Base-by-base conservation (phyloP, 2,329 filamentous ascomycete genomes). In the Aspergillus luchuensis region DNA sequence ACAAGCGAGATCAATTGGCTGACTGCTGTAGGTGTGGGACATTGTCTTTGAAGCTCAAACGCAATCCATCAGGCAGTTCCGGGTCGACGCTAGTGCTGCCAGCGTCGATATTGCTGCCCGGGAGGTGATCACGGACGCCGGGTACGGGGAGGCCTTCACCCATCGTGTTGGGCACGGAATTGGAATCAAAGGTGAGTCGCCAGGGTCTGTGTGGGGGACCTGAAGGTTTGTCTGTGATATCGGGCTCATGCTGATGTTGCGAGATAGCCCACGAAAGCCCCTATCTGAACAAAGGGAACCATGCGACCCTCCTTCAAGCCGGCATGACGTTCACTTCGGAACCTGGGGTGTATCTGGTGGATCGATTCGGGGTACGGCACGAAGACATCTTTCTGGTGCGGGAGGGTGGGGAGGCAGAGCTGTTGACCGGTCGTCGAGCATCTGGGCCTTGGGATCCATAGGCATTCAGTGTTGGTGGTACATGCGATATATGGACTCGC, bases 261-360 rank as follows among this genome's bases (percentile, higher is more conserved):
- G 5, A 11, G 23, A 7, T 38, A 70, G 69, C 86, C 1, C 86
- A 88, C 63, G 86, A 89, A 68, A 85, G 84, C 30, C 86, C 86
- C 0, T 89, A 88, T 64, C 74, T 89, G 33, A 87, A 89, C 69
- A 85, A 87, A 67, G 87, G 84, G 59, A 89, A 89, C 66, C 76
- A 74, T 2, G 72, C 69, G 2, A 75, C 77, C 0, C 66, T 75
- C 0, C 74, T 88, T 5, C 76, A 78, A 49, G 75, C 83, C 0
- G 86, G 86, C 0, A 89, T 89, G 86, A 80, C 81, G 0, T 89
- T 89, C 62, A 88, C 87, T 0, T 82, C 83, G 8, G 87, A 89
- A 73, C 86, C 87, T 0, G 87, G 86, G 0, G 82, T 89, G 33
- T 89, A 89, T 69, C 73, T 88, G 0, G 78, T 84, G 21, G 80